A percentile compares a stretch with the other conserved stretches of the same genome.
These are phyloP conservation scores for Dactylellina cionopaga DNA, from an alignment of 2,329 filamentous ascomycete genomes.

Conservation along the genomic window DNA sequence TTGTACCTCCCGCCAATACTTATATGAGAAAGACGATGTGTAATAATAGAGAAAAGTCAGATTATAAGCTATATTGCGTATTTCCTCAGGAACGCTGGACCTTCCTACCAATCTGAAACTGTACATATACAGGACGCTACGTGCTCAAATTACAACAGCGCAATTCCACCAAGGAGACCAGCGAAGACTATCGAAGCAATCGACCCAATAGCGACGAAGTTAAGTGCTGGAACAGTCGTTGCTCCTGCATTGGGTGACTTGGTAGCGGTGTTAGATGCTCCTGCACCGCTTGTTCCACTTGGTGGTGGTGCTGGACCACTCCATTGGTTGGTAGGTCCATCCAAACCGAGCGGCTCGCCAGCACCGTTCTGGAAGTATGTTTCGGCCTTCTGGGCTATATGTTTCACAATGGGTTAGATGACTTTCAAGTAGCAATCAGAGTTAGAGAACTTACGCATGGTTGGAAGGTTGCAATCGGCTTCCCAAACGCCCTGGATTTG, in stretches of 20 bases:
- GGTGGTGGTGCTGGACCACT: constrained; percentile 16
- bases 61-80: no score
- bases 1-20: not conserved
- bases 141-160: constrained; percentile 32
- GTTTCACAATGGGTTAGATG: constrained; percentile 5
- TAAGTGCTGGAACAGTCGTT: constrained; percentile 22
- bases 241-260: constrained; percentile 26
- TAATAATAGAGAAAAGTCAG: not conserved
- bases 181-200: constrained; percentile 43
- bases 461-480: constrained; percentile 55
- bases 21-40: not conserved
- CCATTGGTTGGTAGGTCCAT: constrained; percentile 50
- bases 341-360: constrained; percentile 36
- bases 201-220: constrained; percentile 28
- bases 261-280: constrained; percentile 17
- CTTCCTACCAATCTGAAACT: no score
- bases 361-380: constrained; percentile 27
- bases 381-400: constrained; percentile 30
- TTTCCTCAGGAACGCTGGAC: not conserved
- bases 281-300: not conserved
- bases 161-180: constrained; percentile 31
- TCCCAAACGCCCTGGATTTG: constrained; percentile 53
- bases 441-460: constrained; percentile 39
- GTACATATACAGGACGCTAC: not conserved
- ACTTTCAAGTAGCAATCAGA: not conserved